Conservation (phyloP, 768 basidiomycete genomes). For the Auricularia auricula-judae region DNA sequence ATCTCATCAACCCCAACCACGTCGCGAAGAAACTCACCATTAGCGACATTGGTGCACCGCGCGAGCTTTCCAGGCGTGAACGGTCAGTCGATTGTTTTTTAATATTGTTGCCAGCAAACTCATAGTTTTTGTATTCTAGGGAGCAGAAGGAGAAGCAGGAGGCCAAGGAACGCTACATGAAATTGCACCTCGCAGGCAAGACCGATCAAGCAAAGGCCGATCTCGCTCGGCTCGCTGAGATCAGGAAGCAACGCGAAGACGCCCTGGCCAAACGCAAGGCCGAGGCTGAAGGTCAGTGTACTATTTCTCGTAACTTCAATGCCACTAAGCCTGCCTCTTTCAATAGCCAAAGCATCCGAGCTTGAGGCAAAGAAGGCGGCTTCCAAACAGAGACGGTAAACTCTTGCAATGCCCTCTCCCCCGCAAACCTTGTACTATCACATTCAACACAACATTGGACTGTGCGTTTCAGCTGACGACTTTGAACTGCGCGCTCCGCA, state of each 20-base stretch:
- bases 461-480: too few relatives aligned
- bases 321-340: background rate
- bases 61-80: conserved; percentile 54
- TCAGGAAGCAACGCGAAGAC: conserved; percentile 77
- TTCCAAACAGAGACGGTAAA: conserved; percentile 9
- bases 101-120: background rate
- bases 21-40: conserved; percentile 60
- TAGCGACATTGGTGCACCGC: conserved; percentile 55
- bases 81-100: conserved; percentile 27
- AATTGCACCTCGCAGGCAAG: conserved; percentile 76
- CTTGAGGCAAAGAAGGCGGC: conserved; percentile 45
- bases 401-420: background rate
- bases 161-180: conserved; percentile 79
- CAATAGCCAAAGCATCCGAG: conserved; percentile 55
- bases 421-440: background rate
- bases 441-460: too few relatives aligned
- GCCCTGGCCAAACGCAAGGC: conserved; percentile 83
- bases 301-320: background rate
- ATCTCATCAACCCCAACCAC: conserved; percentile 73
- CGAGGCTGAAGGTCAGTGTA: conserved; percentile 63
- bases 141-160: conserved; percentile 90
- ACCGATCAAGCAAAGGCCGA: conserved; percentile 86
- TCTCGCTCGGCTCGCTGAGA: conserved; percentile 74
- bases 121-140: conserved; percentile 26
- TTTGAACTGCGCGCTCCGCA: too few relatives aligned